Base-by-base conservation (phyloP, 73 alveolate species). In the Paramecium pentaurelia region DNA sequence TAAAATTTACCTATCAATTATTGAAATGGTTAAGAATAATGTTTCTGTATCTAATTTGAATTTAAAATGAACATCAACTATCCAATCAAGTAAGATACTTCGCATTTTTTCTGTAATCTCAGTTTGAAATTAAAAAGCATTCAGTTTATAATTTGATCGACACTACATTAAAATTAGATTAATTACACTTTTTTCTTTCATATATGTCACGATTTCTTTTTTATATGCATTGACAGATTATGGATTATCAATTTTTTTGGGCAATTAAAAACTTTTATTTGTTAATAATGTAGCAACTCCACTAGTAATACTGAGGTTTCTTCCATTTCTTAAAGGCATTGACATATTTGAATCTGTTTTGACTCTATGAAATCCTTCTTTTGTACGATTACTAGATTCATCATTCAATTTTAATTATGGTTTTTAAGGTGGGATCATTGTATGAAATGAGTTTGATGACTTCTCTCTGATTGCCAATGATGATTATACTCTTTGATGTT, bases 31-130 rank as follows among this genome's bases (percentile, higher is more conserved):
- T 34, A 96, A 88, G 89, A 86, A 96, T 85, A 96, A 47, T 25
- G 98, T 96, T 92, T 96, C 96, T 20, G 83, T 86, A 73, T 92
- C 89, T 20, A 96, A 93, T 86, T 95, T 87, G 68, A 94, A 94
- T 91, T 92, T 96, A 25, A 58, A 44, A 36, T 96, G 97, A 3
- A 96, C 97, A 86, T 96, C 98, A 2, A 96, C 96, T 36, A 96
- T 64, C 98, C 98, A 96, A 86, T 96, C 98, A 32, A 96, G 88
- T 75, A 96, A 86, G 60, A 96, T 96, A 44, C 96, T 93, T 36
- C 98, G 93, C 98, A 96, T 96, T 94, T 94, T 92, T 71, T 94
- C 97, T 58, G 93, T 96, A 8, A 96, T 94, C 83, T 96, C 95
- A 40, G 96, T 89, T 73, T 89, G 75, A 36, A 80, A 80, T 80